Evolutionary conservation across 257 asterid genomes (phyloP).

Genomic region (Lantana camara): DNA sequence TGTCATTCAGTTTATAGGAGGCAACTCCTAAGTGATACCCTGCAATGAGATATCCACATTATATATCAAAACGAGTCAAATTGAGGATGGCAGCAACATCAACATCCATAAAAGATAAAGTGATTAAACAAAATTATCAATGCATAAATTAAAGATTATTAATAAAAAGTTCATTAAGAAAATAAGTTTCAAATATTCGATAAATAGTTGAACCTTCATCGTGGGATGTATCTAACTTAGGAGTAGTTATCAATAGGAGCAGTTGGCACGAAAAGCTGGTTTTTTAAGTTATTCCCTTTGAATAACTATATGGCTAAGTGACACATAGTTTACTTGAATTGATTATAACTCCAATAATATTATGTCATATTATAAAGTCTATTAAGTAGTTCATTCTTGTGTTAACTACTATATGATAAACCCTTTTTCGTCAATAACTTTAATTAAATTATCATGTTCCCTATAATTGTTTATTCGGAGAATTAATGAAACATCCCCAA

Average conservation of each 20-base stretch:
- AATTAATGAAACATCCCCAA: too few species aligned
- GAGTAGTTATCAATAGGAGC: background rate
- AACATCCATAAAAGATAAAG: background rate
- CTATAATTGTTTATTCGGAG: too few species aligned
- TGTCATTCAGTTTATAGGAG: background rate
- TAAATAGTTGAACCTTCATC: background rate
- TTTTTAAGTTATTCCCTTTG: too few species aligned
- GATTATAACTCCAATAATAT: too few species aligned
- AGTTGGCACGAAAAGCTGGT: background rate
- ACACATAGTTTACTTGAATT: too few species aligned
- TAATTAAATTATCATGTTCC: too few species aligned
- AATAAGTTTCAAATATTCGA: background rate
- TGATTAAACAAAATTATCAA: constrained; percentile 7
- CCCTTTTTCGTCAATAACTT: too few species aligned
- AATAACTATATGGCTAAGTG: too few species aligned
- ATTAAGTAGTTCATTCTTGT: too few species aligned
- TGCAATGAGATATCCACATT: background rate
- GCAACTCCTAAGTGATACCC: background rate
- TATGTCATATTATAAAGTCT: too few species aligned
- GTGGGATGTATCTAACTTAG: background rate
- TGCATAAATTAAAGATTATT: too few species aligned
- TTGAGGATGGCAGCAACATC: background rate
- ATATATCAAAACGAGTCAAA: background rate
- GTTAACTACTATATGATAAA: too few species aligned
- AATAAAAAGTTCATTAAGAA: background rate